These are phyloP conservation scores for Zancudomyces culisetae DNA, from an alignment of 371 early-diverging fungal genomes.

Conservation along the genomic window DNA sequence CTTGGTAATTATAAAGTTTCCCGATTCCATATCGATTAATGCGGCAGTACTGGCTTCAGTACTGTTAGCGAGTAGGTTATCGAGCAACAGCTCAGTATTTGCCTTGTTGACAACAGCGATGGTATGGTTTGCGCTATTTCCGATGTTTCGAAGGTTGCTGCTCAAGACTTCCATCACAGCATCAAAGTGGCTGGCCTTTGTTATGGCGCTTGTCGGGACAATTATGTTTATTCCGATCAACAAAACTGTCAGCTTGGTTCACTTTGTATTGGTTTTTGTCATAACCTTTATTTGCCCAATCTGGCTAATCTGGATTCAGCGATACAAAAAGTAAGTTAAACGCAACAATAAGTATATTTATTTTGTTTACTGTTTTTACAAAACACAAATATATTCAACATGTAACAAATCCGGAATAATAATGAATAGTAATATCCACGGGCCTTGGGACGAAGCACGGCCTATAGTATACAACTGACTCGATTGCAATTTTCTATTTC, in stretches of 20 bases:
- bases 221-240: constrained; percentile 44
- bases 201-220: constrained; percentile 38
- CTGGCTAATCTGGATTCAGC: constrained; percentile 77
- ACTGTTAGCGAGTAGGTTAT: constrained; percentile 71
- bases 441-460: constrained; percentile 92
- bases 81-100: constrained; percentile 70
- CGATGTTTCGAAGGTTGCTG: constrained; percentile 64
- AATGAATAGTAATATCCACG: constrained; percentile 17
- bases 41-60: constrained; percentile 91
- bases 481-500: background rate
- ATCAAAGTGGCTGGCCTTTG: constrained; percentile 36
- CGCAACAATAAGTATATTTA: no score
- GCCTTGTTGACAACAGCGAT: constrained; percentile 73
- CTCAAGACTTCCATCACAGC: constrained; percentile 36
- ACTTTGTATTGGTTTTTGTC: constrained; percentile 44
- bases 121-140: constrained; percentile 80
- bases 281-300: constrained; percentile 72
- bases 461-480: constrained; percentile 32
- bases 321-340: constrained; percentile 90
- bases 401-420: no score
- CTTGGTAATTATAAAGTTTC: constrained; percentile 40
- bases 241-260: constrained; percentile 42
- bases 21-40: constrained; percentile 83
- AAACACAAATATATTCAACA: no score
- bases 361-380: no score